Evolutionary conservation across 345 rosid genomes (phyloP).

Genomic region (thale cress (Arabidopsis thaliana)): TAIR10.1 NC_003070.9:23669501-23670000

Average conservation of each 20-base stretch:
- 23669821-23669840: constrained; percentile 52
- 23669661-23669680: background rate
- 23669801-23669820: constrained; percentile 64
- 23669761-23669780: constrained; percentile 59
- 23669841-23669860: background rate
- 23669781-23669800: constrained; percentile 47
- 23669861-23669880: background rate
- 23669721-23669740: constrained; percentile 82
- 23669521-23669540: too few relatives aligned
- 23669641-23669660: background rate
- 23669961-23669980: constrained; percentile 71
- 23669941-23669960: constrained; percentile 86
- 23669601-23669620: background rate
- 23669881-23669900: background rate
- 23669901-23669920: constrained; percentile 65
- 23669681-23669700: constrained; percentile 4
- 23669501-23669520: background rate
- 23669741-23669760: constrained; percentile 70
- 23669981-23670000: constrained; percentile 60
- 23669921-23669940: constrained; percentile 87
- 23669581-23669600: background rate
- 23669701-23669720: constrained; percentile 69
- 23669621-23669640: background rate
- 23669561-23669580: background rate
- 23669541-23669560: background rate